Evolutionary conservation across 345 rosid species (phyloP).

Genomic region (Eucalyptus decipiens): DNA sequence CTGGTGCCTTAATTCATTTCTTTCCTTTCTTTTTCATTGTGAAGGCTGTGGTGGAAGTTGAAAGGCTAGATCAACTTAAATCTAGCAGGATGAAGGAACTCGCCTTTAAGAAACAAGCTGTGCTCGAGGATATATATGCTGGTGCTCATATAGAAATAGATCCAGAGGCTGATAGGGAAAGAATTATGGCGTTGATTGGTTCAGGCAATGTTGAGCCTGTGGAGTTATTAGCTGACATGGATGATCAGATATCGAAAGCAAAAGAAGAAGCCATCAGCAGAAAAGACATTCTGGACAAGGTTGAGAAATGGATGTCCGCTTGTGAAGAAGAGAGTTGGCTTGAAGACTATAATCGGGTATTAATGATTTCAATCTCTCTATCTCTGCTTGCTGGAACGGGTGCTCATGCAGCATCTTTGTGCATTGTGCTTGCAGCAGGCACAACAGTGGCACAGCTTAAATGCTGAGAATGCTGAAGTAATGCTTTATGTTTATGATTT

Average conservation of each 20-base stretch:
- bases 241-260: slow-evolving; percentile 76
- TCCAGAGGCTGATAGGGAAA: slow-evolving; percentile 82
- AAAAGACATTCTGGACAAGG: slow-evolving; percentile 92
- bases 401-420: background rate
- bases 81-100: slow-evolving; percentile 96
- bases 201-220: slow-evolving; percentile 84
- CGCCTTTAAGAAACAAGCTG: slow-evolving; percentile 84
- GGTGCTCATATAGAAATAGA: slow-evolving; percentile 76
- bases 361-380: background rate
- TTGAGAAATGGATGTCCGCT: slow-evolving; percentile 99
- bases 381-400: background rate
- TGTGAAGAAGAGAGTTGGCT: slow-evolving; percentile 99
- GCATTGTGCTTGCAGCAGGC: background rate
- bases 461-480: background rate
- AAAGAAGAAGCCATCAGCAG: slow-evolving; percentile 89
- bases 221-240: slow-evolving; percentile 94
- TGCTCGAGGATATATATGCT: slow-evolving; percentile 84
- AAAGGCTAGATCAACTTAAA: slow-evolving; percentile 89
- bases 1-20: background rate
- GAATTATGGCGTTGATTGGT: slow-evolving; percentile 65
- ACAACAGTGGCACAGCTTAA: background rate
- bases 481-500: background rate
- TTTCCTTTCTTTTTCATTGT: background rate
- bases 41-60: slow-evolving; percentile 92
- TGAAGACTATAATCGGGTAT: slow-evolving; percentile 94